A percentile compares a stretch with the other conserved stretches of the same genome.
phyloP scores from a whole-genome alignment of 805 yeast species.

The Debaryomyces tyrocola region DNA sequence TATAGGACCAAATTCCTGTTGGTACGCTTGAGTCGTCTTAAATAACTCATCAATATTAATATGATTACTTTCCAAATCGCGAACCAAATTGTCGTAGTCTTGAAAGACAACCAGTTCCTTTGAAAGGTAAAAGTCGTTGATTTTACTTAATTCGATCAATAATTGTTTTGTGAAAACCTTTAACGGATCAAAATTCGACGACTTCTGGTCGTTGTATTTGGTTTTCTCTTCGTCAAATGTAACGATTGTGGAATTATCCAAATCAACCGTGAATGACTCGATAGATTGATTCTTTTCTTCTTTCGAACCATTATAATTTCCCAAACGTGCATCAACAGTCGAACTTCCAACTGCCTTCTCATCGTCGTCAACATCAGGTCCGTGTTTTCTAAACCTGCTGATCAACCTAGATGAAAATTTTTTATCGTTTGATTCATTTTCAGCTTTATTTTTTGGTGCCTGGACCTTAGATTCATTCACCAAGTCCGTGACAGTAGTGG shows the following conservation, averaged over 20 bases:
- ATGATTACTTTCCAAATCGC: slow-evolving; percentile 42
- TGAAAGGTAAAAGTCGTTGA: slow-evolving; percentile 50
- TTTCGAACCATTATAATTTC: background rate
- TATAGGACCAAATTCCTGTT: slow-evolving; percentile 8
- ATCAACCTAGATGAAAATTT: slow-evolving; percentile 6
- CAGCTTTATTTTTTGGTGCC: slow-evolving; percentile 1
- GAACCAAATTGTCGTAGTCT: slow-evolving; percentile 46
- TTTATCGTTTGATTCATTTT: background rate
- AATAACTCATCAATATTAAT: slow-evolving; percentile 26
- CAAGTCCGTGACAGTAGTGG: slow-evolving; percentile 28
- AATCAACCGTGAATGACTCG: slow-evolving; percentile 14
- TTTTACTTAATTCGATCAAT: slow-evolving; percentile 48
- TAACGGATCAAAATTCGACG: slow-evolving; percentile 23
- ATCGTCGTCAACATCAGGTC: background rate
- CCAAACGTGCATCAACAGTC: slow-evolving; percentile 1
- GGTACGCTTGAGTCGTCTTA: slow-evolving; percentile 25
- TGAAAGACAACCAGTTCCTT: slow-evolving; percentile 48
- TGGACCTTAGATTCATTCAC: slow-evolving; percentile 10
- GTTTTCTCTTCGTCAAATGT: slow-evolving; percentile 9
- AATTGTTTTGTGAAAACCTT: slow-evolving; percentile 49
- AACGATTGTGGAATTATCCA: slow-evolving; percentile 16
- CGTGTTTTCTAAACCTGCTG: slow-evolving; percentile 5
- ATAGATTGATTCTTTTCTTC: slow-evolving; percentile 9
- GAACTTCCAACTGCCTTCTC: background rate
- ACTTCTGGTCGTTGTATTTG: slow-evolving; percentile 6